phyloP scores from a whole-genome alignment of 805 yeast species.

The Suhomyces pyralidae region DNA sequence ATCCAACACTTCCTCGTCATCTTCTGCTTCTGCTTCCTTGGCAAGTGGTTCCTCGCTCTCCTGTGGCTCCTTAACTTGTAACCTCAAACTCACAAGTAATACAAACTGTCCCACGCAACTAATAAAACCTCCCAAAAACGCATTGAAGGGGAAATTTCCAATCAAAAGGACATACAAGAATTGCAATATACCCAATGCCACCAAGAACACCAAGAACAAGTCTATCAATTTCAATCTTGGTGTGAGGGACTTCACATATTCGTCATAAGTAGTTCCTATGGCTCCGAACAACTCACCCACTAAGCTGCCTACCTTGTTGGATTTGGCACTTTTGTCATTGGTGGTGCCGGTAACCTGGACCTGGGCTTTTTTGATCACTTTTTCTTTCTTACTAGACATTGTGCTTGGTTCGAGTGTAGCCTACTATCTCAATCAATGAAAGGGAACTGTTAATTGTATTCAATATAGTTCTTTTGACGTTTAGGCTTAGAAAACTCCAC shows the following conservation, averaged over 20 bases:
- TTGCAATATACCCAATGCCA: constrained; percentile 72
- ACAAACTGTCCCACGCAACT: constrained; percentile 96
- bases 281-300: constrained; percentile 28
- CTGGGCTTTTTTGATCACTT: constrained; percentile 18
- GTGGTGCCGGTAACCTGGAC: constrained; percentile 11
- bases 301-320: constrained; percentile 9
- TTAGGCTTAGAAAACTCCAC: not conserved
- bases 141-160: constrained; percentile 95
- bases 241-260: constrained; percentile 34
- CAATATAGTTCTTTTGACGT: not conserved
- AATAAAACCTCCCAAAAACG: constrained; percentile 89
- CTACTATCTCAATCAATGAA: not conserved
- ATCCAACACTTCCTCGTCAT: not conserved
- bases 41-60: not conserved
- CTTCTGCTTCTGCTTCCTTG: not conserved
- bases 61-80: constrained; percentile 46
- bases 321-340: not conserved
- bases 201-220: constrained; percentile 68
- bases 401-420: not conserved
- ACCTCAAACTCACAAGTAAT: constrained; percentile 73
- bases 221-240: constrained; percentile 68
- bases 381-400: constrained; percentile 28
- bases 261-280: constrained; percentile 31
- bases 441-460: not conserved
- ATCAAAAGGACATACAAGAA: constrained; percentile 71